Evolutionary conservation across 2,329 filamentous ascomycete genomes (phyloP).

Genomic region (Salinomyces thailandicus): DNA sequence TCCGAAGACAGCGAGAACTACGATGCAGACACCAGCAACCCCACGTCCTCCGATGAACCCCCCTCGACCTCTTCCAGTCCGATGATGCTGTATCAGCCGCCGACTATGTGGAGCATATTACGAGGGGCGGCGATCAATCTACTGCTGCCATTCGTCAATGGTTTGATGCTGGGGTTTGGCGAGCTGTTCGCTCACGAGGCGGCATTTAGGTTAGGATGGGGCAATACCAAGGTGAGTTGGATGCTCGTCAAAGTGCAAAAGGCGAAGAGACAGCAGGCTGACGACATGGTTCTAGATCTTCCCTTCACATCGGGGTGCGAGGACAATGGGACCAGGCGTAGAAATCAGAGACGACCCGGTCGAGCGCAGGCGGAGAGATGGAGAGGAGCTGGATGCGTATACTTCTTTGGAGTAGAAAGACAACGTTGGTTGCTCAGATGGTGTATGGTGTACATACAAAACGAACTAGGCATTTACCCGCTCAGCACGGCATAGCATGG

Average conservation of each 20-base stretch:
- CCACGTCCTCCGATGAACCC: constrained; percentile 46
- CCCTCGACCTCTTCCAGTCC: constrained; percentile 54
- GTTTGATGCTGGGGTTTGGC: constrained; percentile 95
- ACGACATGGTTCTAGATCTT: constrained; percentile 40
- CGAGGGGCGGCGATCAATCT: constrained; percentile 91
- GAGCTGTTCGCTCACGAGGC: constrained; percentile 95
- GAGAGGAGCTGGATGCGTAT: constrained; percentile 52
- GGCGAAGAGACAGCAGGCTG: neutral
- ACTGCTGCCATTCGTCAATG: constrained; percentile 91
- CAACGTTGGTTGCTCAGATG: too few species aligned
- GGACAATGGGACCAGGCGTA: constrained; percentile 69
- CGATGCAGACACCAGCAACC: constrained; percentile 41
- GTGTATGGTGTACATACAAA: too few species aligned
- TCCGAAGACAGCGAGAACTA: constrained; percentile 83
- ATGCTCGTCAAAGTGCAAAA: neutral
- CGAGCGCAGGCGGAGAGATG: constrained; percentile 41
- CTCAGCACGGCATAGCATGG: too few species aligned
- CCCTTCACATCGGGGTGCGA: constrained; percentile 49
- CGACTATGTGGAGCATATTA: constrained; percentile 74
- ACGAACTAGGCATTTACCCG: too few species aligned
- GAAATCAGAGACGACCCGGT: constrained; percentile 62
- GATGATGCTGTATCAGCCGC: constrained; percentile 77
- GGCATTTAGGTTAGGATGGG: constrained; percentile 87
- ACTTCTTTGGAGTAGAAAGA: constrained; percentile 64
- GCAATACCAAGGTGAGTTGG: constrained; percentile 70